A percentile compares a stretch with the other conserved stretches of the same genome.
Conservation (phyloP, 176 grass and related monocot species). For the Stipa capillata region DNA sequence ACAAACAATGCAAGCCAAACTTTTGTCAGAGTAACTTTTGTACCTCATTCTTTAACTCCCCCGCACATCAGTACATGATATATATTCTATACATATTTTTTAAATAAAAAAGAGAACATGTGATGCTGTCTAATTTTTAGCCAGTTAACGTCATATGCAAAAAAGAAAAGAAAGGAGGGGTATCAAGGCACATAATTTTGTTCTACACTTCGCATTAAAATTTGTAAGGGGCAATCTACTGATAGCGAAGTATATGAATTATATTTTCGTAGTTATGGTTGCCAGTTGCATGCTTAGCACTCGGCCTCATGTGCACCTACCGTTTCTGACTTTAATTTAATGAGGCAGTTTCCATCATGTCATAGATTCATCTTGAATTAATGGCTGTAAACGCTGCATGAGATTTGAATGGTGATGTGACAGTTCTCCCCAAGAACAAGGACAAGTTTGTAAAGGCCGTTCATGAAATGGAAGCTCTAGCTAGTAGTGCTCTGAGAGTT, state of each 20-base stretch:
- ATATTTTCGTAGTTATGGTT: not conserved
- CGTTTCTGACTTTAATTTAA: not conserved
- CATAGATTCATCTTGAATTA: not conserved
- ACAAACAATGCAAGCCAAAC: not conserved
- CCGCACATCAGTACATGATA: not conserved
- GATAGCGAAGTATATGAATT: not conserved
- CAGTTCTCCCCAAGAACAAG: not conserved
- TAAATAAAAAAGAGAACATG: not conserved
- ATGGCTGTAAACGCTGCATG: not conserved
- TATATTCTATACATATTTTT: not conserved
- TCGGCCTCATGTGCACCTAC: not conserved
- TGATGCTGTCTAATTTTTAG: not conserved
- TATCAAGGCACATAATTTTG: not conserved
- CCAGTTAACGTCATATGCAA: not conserved
- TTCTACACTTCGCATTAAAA: not conserved
- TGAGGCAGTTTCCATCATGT: not conserved
- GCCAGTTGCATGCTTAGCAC: not conserved
- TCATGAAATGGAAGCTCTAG: not conserved
- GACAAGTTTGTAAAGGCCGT: not conserved
- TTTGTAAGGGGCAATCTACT: not conserved
- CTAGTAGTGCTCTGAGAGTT: not conserved
- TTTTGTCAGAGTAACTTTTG: too few relatives aligned
- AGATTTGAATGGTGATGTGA: not conserved
- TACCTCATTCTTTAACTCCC: too few relatives aligned
- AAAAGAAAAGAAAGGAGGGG: not conserved